These are phyloP conservation scores for Gastrodia elata DNA, from an alignment of 106 monocot species.

Conservation along the genomic window DNA sequence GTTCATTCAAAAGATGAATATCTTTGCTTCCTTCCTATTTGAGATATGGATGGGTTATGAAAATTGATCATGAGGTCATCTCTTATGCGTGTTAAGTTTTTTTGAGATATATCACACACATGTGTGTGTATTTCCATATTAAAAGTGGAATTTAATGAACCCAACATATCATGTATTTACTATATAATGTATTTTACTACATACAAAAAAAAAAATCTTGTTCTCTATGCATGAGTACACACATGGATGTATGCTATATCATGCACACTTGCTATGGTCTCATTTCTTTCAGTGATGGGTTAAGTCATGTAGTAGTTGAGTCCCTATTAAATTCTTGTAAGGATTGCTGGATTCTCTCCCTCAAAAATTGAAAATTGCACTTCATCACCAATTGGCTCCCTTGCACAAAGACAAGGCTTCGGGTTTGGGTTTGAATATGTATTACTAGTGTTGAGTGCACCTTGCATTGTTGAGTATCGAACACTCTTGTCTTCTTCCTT, in stretches of 20 bases:
- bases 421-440: background rate
- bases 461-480: background rate
- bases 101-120: too few relatives aligned
- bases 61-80: too few relatives aligned
- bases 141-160: background rate
- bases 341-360: slow-evolving; percentile 29
- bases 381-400: slow-evolving; percentile 11
- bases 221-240: background rate
- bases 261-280: background rate
- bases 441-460: background rate
- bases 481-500: slow-evolving; percentile 31
- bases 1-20: too few relatives aligned
- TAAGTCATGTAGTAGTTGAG: slow-evolving; percentile 36
- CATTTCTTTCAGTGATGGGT: slow-evolving; percentile 7
- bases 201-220: too few relatives aligned
- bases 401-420: slow-evolving; percentile 17
- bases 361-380: slow-evolving; percentile 33
- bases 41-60: too few relatives aligned
- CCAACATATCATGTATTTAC: background rate
- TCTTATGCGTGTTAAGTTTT: too few relatives aligned
- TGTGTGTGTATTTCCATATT: too few relatives aligned
- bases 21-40: too few relatives aligned
- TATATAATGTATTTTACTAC: background rate
- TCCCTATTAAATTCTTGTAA: slow-evolving; percentile 31
- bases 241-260: background rate